Conservation (phyloP, 148 eudicot genomes). For the Diospyros kaki region DNA sequence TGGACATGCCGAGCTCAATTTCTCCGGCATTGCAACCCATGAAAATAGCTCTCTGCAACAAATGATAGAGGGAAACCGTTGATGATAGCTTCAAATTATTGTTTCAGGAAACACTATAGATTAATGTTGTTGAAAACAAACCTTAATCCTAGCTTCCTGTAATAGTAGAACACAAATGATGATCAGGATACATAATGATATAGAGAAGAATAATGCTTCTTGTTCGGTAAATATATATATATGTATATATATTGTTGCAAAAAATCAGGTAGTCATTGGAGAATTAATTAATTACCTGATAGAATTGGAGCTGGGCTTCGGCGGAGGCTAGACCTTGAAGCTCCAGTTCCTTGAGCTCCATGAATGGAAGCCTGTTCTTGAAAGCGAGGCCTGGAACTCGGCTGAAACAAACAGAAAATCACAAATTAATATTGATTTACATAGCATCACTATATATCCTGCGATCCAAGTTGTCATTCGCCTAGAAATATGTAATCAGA, state of each 20-base stretch:
- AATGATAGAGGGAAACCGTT: neutral
- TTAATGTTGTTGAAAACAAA: constrained; percentile 13
- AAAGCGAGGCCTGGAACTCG: constrained; percentile 77
- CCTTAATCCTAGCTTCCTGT: constrained; percentile 95
- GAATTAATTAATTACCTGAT: constrained; percentile 36
- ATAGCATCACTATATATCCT: neutral
- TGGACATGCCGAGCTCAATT: constrained; percentile 74
- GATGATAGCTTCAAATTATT: neutral
- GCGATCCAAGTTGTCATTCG: too few relatives aligned
- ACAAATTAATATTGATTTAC: neutral
- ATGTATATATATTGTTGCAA: too few relatives aligned
- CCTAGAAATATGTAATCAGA: too few relatives aligned
- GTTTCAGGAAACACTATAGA: neutral
- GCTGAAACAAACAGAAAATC: constrained; percentile 25
- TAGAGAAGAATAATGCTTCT: neutral
- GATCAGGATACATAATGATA: too few relatives aligned
- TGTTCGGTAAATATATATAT: too few relatives aligned
- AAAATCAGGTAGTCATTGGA: neutral
- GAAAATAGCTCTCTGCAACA: constrained; percentile 51
- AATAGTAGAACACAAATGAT: constrained; percentile 4
- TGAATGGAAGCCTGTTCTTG: constrained; percentile 34
- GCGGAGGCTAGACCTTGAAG: constrained; percentile 43
- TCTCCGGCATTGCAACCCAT: constrained; percentile 79
- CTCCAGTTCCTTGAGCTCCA: constrained; percentile 49
- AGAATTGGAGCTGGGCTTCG: constrained; percentile 58